A percentile compares a stretch with the other conserved stretches of the same genome.
Conservation (phyloP, 108 stramenopile genomes). For the Aurantiochytrium sp. region DNA sequence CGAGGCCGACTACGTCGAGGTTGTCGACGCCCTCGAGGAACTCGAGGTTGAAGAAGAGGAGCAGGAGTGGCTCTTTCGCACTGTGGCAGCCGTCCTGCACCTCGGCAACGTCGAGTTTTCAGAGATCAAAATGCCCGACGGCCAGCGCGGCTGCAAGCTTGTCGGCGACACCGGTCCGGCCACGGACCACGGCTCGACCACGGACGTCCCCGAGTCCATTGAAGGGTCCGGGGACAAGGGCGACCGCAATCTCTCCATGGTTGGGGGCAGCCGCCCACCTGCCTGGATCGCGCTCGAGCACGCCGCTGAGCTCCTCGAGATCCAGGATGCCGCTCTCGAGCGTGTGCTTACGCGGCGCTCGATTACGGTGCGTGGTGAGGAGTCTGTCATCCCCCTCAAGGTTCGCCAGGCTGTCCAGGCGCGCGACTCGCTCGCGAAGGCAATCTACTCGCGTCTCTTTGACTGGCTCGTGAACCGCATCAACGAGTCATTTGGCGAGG, state of each 20-base stretch:
- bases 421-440: constrained; percentile 35
- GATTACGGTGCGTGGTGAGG: neutral
- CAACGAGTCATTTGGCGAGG: constrained; percentile 21
- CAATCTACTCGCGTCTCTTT: constrained; percentile 35
- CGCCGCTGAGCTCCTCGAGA: constrained; percentile 11
- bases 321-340: neutral
- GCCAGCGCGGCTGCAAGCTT: neutral
- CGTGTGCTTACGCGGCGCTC: neutral
- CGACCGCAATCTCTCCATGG: neutral
- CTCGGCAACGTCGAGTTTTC: constrained; percentile 61
- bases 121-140: neutral
- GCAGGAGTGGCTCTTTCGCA: neutral
- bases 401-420: constrained; percentile 19
- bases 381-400: neutral
- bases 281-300: neutral
- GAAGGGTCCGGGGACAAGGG: neutral
- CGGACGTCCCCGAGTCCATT: neutral
- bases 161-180: constrained; percentile 23
- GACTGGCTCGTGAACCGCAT: constrained; percentile 36
- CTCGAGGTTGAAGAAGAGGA: constrained; percentile 21
- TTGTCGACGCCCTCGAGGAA: neutral
- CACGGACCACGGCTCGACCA: neutral
- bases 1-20: constrained; percentile 5
- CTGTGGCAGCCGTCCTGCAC: constrained; percentile 40
- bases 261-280: neutral